phyloP scores from a whole-genome alignment of 768 basidiomycete species.

The Postia placenta region DNA sequence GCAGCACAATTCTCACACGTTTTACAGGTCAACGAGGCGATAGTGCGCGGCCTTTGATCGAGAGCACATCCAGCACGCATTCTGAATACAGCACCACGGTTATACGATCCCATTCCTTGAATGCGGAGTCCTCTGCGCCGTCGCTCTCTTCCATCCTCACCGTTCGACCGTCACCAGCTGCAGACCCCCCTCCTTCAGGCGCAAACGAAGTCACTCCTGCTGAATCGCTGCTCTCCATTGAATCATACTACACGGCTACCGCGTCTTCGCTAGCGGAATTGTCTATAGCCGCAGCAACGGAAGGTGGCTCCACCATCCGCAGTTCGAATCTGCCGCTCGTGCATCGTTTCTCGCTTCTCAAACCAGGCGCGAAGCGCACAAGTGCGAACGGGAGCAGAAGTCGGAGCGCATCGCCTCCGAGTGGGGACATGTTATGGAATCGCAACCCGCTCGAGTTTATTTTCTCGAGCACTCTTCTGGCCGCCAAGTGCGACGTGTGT shows the following conservation, averaged over 20 bases:
- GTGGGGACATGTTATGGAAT: conserved; percentile 50
- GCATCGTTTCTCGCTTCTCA: conserved; percentile 84
- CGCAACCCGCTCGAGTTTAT: conserved; percentile 61
- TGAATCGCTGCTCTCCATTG: conserved; percentile 48
- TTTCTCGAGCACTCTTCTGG: conserved; percentile 66
- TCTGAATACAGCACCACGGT: conserved; percentile 71
- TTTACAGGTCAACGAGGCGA: conserved; percentile 29
- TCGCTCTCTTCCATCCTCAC: conserved; percentile 72
- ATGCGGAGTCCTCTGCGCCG: conserved; percentile 35
- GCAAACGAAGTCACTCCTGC: conserved; percentile 19
- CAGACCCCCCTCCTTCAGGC: conserved; percentile 33
- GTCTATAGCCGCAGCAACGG: conserved; percentile 62
- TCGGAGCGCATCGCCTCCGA: conserved; percentile 29
- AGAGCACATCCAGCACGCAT: conserved; percentile 34
- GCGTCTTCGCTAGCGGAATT: conserved; percentile 31
- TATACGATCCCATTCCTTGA: conserved; percentile 38
- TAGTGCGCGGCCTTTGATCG: conserved; percentile 52
- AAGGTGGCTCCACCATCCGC: conserved; percentile 67
- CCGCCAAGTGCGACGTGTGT: conserved; percentile 80
- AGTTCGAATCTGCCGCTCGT: conserved; percentile 47
- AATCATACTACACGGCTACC: conserved; percentile 62
- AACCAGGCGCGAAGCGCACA: conserved; percentile 61
- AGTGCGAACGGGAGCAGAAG: conserved; percentile 13
- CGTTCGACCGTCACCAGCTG: conserved; percentile 46
- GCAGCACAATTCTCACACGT: no score